Evolutionary conservation across 2,329 filamentous ascomycete species (phyloP), one percentile per base, ranked within the genome.

Genomic region (Emericellopsis cladophorae): DNA sequence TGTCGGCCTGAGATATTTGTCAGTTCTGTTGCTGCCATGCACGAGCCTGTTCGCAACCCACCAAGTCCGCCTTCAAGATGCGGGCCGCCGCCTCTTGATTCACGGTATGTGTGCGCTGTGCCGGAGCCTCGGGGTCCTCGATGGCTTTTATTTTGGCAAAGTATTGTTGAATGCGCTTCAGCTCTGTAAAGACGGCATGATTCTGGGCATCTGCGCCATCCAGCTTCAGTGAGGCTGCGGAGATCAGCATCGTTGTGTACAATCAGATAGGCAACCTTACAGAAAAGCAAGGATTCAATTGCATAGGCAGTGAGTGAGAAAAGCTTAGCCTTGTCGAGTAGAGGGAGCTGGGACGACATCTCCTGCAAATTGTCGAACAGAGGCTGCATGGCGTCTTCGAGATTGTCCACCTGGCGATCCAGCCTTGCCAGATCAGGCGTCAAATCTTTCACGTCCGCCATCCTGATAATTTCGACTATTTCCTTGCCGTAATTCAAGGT

Each of bases 281-380:
- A 84, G 61, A 94, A 96, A 7, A 98, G 66, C 9, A 95, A 67
- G 1, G 89, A 93, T 55, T 96, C 90, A 47, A 98, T 81, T 0
- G 89, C 76, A 59, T 96, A 98, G 15, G 87, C 83, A 40, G 81
- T 72, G 16, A 94, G 70, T n/a, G 92, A 81, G 56, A 93, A 87
- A 44, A 95, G 78, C 64, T 96, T 95, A 7, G 92, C 88, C 65
- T 87, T 89, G 67, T 96, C 90, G 45, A 98, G 72, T n/a, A 96
- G 71, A 2, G 90, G 89, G 23, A 96, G 70, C 55, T 87, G 87
- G 42, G 78, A 80, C 5, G 86, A 78, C 42, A 77, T 74, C 33
- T 81, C 76, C 39, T 76, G 67, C 35, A 95, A 64, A 39, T 71
- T 70, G 31, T 70, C 67, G 22, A 94, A 64, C 6, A 96, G 65